Conservation (phyloP, 1,139 yeast genomes). For the Scheffersomyces quercinus region DNA sequence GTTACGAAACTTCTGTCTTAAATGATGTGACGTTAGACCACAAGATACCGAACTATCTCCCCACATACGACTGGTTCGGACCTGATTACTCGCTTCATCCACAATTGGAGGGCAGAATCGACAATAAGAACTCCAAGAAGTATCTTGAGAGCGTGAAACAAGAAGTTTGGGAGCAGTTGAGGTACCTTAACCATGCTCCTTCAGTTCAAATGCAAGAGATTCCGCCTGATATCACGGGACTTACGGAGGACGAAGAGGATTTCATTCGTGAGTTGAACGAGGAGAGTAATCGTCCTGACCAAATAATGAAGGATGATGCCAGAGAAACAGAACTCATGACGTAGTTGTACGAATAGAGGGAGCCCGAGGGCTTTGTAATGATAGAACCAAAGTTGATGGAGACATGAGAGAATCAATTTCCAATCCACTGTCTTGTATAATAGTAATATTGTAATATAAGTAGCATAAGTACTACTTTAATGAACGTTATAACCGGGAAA, state of each 20-base stretch:
- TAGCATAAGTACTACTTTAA: too few relatives aligned
- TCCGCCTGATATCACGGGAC: constrained; percentile 80
- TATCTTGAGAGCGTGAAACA: constrained; percentile 79
- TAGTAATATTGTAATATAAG: background rate
- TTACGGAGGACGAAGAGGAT: constrained; percentile 62
- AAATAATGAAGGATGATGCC: constrained; percentile 28
- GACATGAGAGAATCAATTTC: background rate
- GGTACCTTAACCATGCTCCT: constrained; percentile 88
- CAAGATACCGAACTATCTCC: constrained; percentile 74
- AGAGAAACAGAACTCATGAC: constrained; percentile 22
- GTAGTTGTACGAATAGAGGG: background rate
- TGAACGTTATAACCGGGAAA: background rate
- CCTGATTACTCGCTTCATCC: constrained; percentile 94
- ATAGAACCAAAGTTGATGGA: too few relatives aligned
- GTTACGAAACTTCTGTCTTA: constrained; percentile 88
- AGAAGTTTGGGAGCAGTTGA: constrained; percentile 76
- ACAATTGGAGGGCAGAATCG: constrained; percentile 81
- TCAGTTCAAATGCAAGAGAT: constrained; percentile 89
- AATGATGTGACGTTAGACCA: constrained; percentile 76
- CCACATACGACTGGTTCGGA: constrained; percentile 86
- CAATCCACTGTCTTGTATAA: background rate
- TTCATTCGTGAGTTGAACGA: constrained; percentile 50
- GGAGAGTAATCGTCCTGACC: constrained; percentile 28
- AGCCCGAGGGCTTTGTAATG: too few relatives aligned
- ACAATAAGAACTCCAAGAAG: constrained; percentile 82